Conservation (phyloP, 257 asterid species). For the Solanum virginianum region DNA sequence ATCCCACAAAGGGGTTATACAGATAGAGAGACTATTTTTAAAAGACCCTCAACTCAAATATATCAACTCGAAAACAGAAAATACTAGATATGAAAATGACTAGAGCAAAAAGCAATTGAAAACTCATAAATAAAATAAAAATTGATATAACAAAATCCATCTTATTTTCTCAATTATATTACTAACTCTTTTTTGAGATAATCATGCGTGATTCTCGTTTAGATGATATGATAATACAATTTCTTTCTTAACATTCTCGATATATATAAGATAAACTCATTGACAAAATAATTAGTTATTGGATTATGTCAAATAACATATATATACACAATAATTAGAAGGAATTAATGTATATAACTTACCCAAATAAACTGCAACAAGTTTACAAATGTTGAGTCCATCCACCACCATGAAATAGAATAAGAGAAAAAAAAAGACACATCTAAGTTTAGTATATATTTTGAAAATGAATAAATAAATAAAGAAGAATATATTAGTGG, state of each 20-base stretch:
- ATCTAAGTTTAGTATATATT: constrained; percentile 13
- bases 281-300: not conserved
- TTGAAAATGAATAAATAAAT: not conserved
- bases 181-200: too few relatives aligned
- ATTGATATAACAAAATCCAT: not conserved
- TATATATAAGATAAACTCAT: not conserved
- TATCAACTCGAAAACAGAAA: too few relatives aligned
- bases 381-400: constrained; percentile 3
- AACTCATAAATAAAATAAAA: too few relatives aligned
- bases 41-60: too few relatives aligned
- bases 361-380: constrained; percentile 76
- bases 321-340: not conserved
- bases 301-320: not conserved
- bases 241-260: too few relatives aligned
- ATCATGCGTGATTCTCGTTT: too few relatives aligned
- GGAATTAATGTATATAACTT: constrained; percentile 5
- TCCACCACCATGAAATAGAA: not conserved
- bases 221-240: too few relatives aligned
- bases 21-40: too few relatives aligned
- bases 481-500: constrained; percentile 10
- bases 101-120: too few relatives aligned
- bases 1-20: too few relatives aligned
- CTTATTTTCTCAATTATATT: not conserved
- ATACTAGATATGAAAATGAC: too few relatives aligned
- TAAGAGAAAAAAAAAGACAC: not conserved